Evolutionary conservation across 164 flowering plant species (phyloP), one percentile per base, ranked within the genome.

Genomic region (Magnolia changhungtana): DNA sequence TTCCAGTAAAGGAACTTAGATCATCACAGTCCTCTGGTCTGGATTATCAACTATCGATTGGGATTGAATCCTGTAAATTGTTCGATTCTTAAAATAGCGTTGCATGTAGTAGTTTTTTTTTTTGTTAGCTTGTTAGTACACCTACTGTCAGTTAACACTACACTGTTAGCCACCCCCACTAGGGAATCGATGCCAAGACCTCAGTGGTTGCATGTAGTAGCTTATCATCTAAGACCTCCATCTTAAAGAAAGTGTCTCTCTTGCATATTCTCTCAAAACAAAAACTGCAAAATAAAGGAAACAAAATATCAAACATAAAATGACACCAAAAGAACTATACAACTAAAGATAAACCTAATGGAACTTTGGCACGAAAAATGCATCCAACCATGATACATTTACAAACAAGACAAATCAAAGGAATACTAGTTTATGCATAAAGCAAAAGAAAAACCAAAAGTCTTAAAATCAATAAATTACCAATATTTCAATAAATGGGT

Each of bases 171-270:
- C n/a, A n/a, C n/a, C n/a, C n/a, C n/a, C n/a, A n/a, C n/a, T n/a
- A n/a, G n/a, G n/a, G n/a, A n/a, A n/a, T n/a, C n/a, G n/a, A n/a
- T n/a, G n/a, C n/a, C n/a, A n/a, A n/a, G n/a, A n/a, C n/a, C n/a
- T n/a, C n/a, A n/a, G n/a, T n/a, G n/a, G 96, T 18, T 94, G 87
- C 93, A 96, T 88, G 84, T 94, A 96, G 85, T 85, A 90, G 77
- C 82, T 84, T 51, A 97, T 96, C 98, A 96, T 94, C 99, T 98
- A 93, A 75, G 98, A 92, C 76, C 99, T 88, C 99, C 99, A 96
- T 81, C 97, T 88, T 74, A 96, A 80, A 72, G 97, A 69, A 78
- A 93, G 93, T 65, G 83, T 87, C 58, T 96, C 96, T 82, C 85
- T 88, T 72, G 98, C 98, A 88, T 91, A 96, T 83, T 96, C 97